Evolutionary conservation across 108 stramenopile species (phyloP).

Genomic region (Discostella stelligeroides): DNA sequence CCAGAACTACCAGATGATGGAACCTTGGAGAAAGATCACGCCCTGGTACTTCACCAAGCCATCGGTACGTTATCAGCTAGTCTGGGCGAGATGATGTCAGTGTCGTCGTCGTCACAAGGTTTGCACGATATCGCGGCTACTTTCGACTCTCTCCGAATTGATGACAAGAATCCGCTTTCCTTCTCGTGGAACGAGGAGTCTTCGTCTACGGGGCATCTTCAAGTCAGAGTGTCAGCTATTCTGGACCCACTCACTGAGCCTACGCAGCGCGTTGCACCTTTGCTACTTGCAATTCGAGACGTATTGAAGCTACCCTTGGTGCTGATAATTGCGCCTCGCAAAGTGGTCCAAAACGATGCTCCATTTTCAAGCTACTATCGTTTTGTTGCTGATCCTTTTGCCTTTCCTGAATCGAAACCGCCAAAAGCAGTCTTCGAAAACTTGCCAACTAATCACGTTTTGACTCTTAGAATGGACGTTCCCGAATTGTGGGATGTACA

Average conservation of each 20-base stretch:
- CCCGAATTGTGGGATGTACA: constrained; percentile 98
- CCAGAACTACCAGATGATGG: constrained; percentile 8
- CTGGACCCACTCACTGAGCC: constrained; percentile 90
- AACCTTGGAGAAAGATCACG: background rate
- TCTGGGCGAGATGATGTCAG: constrained; percentile 32
- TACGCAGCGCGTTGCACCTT: constrained; percentile 83
- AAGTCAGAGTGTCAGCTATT: constrained; percentile 72
- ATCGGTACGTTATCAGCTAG: constrained; percentile 26
- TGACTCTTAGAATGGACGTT: constrained; percentile 95
- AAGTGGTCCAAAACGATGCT: constrained; percentile 67
- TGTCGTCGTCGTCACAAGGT: constrained; percentile 17
- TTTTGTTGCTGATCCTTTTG: constrained; percentile 81
- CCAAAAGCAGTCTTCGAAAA: constrained; percentile 79
- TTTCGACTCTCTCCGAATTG: constrained; percentile 18
- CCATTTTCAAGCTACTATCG: constrained; percentile 95
- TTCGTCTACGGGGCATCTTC: constrained; percentile 1
- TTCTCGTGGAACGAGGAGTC: background rate
- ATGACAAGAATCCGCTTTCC: constrained; percentile 50
- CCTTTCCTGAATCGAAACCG: constrained; percentile 41
- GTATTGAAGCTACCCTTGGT: constrained; percentile 66
- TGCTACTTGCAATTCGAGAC: constrained; percentile 80
- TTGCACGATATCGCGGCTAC: constrained; percentile 19
- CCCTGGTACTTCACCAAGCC: constrained; percentile 34
- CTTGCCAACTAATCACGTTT: constrained; percentile 85
- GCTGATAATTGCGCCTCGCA: constrained; percentile 69